A percentile compares a stretch with the other conserved stretches of the same genome.
These are phyloP conservation scores for Talaromyces thailandensis DNA, from an alignment of 495 filamentous ascomycete genomes.

Conservation along the genomic window DNA sequence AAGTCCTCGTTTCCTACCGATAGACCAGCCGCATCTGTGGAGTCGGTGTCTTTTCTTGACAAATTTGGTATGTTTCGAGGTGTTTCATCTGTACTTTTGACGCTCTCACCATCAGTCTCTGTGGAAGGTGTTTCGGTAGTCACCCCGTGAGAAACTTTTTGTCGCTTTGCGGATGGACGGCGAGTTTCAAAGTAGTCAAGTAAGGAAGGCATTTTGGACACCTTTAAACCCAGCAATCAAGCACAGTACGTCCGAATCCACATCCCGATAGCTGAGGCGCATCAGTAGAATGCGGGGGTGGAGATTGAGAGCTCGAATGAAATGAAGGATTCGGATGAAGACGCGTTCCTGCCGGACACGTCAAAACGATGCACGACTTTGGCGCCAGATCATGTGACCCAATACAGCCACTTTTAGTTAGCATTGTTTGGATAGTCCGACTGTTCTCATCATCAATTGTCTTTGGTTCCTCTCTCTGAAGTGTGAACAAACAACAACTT, in stretches of 20 bases:
- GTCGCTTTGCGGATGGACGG: conserved; percentile 26
- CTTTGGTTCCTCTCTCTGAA: background rate
- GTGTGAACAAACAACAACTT: background rate
- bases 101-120: background rate
- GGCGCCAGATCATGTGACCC: conserved; percentile 11
- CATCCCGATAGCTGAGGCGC: background rate
- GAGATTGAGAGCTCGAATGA: background rate
- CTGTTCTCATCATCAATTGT: background rate
- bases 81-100: background rate
- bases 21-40: background rate
- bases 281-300: background rate
- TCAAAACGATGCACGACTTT: background rate
- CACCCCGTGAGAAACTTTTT: conserved; percentile 13
- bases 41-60: background rate
- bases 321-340: background rate
- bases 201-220: conserved; percentile 21
- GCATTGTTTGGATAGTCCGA: background rate
- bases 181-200: conserved; percentile 35
- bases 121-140: background rate
- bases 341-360: conserved; percentile 3
- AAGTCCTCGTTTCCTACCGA: background rate
- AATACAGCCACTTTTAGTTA: background rate
- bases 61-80: background rate
- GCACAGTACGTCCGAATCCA: background rate
- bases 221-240: background rate